These are phyloP conservation scores for Tulasnella sp. DNA, from an alignment of 768 basidiomycete genomes.

Conservation along the genomic window DNA sequence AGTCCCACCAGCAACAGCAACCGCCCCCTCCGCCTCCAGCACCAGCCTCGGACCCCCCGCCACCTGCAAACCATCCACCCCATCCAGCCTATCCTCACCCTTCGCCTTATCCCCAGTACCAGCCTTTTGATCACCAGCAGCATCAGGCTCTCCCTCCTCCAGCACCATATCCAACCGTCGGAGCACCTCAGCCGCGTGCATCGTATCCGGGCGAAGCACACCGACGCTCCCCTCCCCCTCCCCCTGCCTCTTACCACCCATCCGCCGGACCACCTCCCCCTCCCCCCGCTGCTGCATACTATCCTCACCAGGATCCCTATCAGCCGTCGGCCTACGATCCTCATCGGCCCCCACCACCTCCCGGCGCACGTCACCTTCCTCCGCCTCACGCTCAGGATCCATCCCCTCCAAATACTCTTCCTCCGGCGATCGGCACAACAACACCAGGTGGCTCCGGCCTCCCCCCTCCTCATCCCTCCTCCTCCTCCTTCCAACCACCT, in stretches of 20 bases:
- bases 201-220: constrained; percentile 8
- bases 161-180: not conserved
- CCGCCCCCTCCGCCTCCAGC: not conserved
- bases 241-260: not conserved
- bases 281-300: not conserved
- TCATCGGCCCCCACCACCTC: constrained; percentile 1
- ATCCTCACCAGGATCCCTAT: not conserved
- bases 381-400: constrained; percentile 16
- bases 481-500: not conserved
- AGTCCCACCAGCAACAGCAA: not conserved
- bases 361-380: constrained; percentile 18
- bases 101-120: constrained; percentile 9
- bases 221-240: constrained; percentile 13
- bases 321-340: not conserved
- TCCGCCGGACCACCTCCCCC: not conserved
- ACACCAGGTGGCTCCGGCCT: not conserved
- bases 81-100: not conserved
- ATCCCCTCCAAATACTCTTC: not conserved
- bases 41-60: not conserved
- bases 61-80: not conserved
- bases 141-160: constrained; percentile 4
- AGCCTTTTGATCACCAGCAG: constrained; percentile 8
- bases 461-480: not conserved
- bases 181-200: constrained; percentile 11
- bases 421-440: not conserved